These are phyloP conservation scores for Leishmania tarentolae DNA, from an alignment of 208 protist genomes.

Conservation along the genomic window DNA sequence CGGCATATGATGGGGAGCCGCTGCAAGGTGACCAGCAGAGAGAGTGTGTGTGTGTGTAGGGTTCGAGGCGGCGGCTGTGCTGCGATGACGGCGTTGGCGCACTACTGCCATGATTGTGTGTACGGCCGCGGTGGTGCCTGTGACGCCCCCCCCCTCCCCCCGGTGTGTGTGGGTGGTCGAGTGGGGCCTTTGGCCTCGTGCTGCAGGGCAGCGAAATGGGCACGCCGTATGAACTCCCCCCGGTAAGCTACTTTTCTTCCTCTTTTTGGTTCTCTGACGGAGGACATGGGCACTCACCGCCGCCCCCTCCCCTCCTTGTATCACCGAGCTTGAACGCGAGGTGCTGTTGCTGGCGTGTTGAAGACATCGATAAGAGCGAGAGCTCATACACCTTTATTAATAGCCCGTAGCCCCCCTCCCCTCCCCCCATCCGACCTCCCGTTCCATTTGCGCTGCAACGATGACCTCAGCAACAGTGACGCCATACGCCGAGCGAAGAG, in stretches of 20 bases:
- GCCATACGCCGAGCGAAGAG: no score
- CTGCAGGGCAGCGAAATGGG: not conserved
- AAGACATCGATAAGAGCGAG: not conserved
- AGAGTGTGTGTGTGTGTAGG: not conserved
- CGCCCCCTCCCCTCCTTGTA: not conserved
- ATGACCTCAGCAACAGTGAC: not conserved
- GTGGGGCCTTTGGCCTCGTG: not conserved
- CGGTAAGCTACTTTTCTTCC: not conserved
- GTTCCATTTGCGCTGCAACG: slow-evolving; percentile 4
- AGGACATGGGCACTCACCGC: not conserved
- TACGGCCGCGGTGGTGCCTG: not conserved
- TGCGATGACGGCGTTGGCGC: not conserved
- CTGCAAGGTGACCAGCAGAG: not conserved
- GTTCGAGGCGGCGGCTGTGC: not conserved
- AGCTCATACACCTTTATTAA: not conserved
- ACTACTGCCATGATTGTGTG: not conserved
- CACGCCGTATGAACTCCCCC: not conserved
- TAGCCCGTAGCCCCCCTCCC: not conserved
- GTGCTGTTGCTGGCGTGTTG: not conserved
- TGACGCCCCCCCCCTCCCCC: no score
- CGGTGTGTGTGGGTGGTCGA: not conserved
- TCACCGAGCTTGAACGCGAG: not conserved
- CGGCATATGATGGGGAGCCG: not conserved
- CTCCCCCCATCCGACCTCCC: not conserved
- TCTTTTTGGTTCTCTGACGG: not conserved